A percentile compares a stretch with the other conserved stretches of the same genome.
Conservation (phyloP, 2,329 filamentous ascomycete genomes). For the Aureobasidium sp. region DNA sequence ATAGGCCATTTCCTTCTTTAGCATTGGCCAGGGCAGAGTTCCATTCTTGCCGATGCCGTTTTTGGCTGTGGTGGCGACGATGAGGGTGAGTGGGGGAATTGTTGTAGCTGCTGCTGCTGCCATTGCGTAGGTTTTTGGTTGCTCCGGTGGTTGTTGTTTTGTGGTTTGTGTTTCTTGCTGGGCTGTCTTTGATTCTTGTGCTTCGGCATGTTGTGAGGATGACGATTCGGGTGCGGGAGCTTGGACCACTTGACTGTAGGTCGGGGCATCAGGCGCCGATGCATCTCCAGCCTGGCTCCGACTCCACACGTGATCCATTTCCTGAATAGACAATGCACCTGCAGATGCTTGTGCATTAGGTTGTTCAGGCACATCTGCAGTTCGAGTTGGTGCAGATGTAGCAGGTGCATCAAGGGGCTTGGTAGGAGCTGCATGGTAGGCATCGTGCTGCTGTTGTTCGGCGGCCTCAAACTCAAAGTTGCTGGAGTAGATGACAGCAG, state of each 20-base stretch:
- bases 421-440: neutral
- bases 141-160: neutral
- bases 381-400: neutral
- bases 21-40: constrained; percentile 76
- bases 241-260: constrained; percentile 3
- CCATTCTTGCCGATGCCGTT: constrained; percentile 81
- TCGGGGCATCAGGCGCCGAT: neutral
- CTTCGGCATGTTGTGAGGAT: neutral
- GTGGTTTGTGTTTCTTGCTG: neutral
- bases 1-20: constrained; percentile 89
- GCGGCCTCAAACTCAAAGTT: constrained; percentile 55
- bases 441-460: constrained; percentile 18
- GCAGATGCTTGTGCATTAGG: neutral
- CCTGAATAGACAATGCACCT: neutral
- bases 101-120: neutral
- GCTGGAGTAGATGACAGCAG: constrained; percentile 77
- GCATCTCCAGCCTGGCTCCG: neutral
- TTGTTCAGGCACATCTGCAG: neutral
- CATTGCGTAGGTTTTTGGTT: constrained; percentile 1
- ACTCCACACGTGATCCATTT: constrained; percentile 5
- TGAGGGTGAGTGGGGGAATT: constrained; percentile 56
- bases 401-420: neutral
- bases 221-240: constrained; percentile 1
- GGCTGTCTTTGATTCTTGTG: neutral
- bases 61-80: constrained; percentile 80